Evolutionary conservation across 108 stramenopile species (phyloP).

Genomic region (Mayamaea pseudoterrestris): DNA sequence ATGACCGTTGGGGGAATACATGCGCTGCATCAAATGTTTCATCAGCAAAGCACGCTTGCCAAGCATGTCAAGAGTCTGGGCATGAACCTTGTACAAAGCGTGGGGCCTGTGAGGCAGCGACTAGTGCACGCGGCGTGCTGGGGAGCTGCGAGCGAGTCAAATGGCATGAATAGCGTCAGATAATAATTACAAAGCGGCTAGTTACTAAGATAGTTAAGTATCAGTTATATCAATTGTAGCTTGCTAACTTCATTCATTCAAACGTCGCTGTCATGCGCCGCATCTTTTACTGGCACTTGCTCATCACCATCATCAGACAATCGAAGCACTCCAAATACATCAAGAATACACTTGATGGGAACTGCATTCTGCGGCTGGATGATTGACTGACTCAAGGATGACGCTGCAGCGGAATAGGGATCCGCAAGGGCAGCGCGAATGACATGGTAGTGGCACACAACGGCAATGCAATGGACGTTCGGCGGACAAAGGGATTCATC

Average conservation of each 20-base stretch:
- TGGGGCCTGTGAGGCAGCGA: slow-evolving; percentile 43
- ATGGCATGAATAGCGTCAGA: too few species aligned
- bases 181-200: too few species aligned
- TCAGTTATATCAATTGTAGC: too few species aligned
- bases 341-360: slow-evolving; percentile 18
- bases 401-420: not conserved
- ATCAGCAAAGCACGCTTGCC: slow-evolving; percentile 11
- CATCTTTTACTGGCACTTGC: too few species aligned
- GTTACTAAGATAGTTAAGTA: too few species aligned
- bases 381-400: not conserved
- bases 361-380: slow-evolving; percentile 19
- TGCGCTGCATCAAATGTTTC: slow-evolving; percentile 56
- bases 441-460: slow-evolving; percentile 35
- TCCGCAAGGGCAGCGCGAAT: slow-evolving; percentile 12
- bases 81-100: slow-evolving; percentile 65
- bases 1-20: slow-evolving; percentile 56
- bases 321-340: slow-evolving; percentile 14
- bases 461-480: slow-evolving; percentile 13
- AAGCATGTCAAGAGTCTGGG: slow-evolving; percentile 59
- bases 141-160: slow-evolving; percentile 13
- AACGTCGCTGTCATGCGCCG: too few species aligned
- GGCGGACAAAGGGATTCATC: slow-evolving; percentile 5
- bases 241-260: too few species aligned
- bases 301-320: not conserved
- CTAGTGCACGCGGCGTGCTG: slow-evolving; percentile 57